Evolutionary conservation across 192 early-diverging fungal genomes (phyloP), one percentile per base, ranked within the genome.

Genomic region (Rhizophagus sp.): DNA sequence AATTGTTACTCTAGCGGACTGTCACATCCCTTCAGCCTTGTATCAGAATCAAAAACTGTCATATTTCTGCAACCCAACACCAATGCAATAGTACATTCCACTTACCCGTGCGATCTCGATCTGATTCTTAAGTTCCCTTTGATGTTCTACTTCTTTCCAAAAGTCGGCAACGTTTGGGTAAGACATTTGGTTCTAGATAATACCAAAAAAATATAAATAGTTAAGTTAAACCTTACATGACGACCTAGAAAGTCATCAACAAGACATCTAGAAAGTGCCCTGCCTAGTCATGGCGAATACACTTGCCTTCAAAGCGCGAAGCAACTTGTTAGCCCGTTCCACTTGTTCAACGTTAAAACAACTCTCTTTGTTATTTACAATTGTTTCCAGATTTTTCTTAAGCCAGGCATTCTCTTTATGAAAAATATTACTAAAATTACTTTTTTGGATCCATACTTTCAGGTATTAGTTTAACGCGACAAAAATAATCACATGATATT

Each of bases 361-460:
- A 19, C 13, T 70, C 8, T 79, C 77, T 24, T 30, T 57, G 39
- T 79, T 79, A 47, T 70, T 66, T 69, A 1, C 36, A 70, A 79
- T 68, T 33, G 12, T 70, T n/a, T 79, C 66, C 30, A 71, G 41
- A 79, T 50, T 70, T 57, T 4, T 79, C 44, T 79, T 79, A 3
- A 79, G 68, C 77, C 64, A 67, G 66, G 5, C 5, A 70, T 47
- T 69, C 77, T 79, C 67, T 70, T 65, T 65, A 79, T 57, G 39
- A 15, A 79, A 79, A 67, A 67, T 79, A n/a, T 19, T 24, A 79
- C 77, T 66, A 79, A 79, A 79, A 24, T 79, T 19, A 33, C 34
- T 79, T 79, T 79, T 30, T 30, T 30, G 27, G 27, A 30, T 30
- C 27, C 27, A 30, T 30, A 30, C 27, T 30, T 30, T 30, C 27